Base-by-base conservation (phyloP, 352 stramenopile species). In the Phytopythium delawarense region DNA sequence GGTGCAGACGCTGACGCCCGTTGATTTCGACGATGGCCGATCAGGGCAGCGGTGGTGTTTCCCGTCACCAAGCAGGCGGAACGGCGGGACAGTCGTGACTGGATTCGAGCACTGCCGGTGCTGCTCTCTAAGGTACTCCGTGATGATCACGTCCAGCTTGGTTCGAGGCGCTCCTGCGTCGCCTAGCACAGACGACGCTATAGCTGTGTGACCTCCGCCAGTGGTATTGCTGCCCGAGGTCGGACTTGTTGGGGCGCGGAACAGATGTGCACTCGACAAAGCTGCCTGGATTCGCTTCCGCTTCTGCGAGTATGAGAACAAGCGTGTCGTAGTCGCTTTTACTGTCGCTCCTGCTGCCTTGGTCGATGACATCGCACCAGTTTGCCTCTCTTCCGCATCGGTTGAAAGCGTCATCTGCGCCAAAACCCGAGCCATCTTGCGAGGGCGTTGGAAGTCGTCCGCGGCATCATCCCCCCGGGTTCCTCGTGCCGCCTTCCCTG, bases 91-190 rank as follows among this genome's bases (percentile, higher is more conserved):
- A 1, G 89, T 93, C 18, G 87, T 89, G 16, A 97, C 82, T 32
- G 89, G 89, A 44, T 96, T 93, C 0, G 83, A 61, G 55, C 89
- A 97, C 57, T 94, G 88, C 7, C 89, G 86, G 62, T 97, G 89
- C 64, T 97, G 89, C 49, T 96, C 87, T 57, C 87, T 79, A 21
- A 96, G 69, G 57, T 94, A 96, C 64, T 95, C 83, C 2, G 79
- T 90, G 40, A 96, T 93, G 46, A 97, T 94, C 30, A 82, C 76
- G 62, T 96, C 84, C 15, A 93, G 48, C 49, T 84, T 82, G 63
- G 78, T 93, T 34, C 61, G 61, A 52, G 62, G 28, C 48, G 69
- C 48, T 30, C 55, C 48, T 2, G 46, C 7, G 15, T 34, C 25
- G 7, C 40, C 37, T 42, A 4, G n/a, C 46, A 23, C 46, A 4